A percentile compares a stretch with the other conserved stretches of the same genome.
These are phyloP conservation scores for Lasiosphaeria miniovina DNA, from an alignment of 495 filamentous ascomycete genomes.

Conservation along the genomic window DNA sequence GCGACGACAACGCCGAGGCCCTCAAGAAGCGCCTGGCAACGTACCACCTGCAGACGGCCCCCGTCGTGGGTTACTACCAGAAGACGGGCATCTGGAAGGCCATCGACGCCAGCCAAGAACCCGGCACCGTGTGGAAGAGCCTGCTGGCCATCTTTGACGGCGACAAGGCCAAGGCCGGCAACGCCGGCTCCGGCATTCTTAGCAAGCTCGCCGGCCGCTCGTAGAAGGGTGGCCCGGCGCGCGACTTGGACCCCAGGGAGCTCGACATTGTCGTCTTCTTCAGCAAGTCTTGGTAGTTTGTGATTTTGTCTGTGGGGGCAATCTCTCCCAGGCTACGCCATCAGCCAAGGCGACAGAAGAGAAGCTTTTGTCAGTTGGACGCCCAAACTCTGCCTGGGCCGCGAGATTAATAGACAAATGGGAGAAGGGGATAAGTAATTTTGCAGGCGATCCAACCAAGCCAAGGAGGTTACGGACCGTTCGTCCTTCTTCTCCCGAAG, in stretches of 20 bases:
- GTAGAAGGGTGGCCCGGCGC: conserved; percentile 18
- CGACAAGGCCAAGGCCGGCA: conserved; percentile 51
- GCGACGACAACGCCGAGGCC: conserved; percentile 96
- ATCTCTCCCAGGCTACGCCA: background rate
- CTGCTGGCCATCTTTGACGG: conserved; percentile 74
- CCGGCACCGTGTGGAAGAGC: conserved; percentile 91
- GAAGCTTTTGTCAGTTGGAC: too few species aligned
- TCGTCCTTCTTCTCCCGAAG: too few species aligned
- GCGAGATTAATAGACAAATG: background rate
- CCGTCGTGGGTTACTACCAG: conserved; percentile 94
- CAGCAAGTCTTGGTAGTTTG: background rate
- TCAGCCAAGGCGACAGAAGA: background rate
- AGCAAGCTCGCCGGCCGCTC: conserved; percentile 44
- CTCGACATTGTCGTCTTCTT: background rate
- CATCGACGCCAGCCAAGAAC: conserved; percentile 95
- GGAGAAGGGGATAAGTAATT: too few species aligned
- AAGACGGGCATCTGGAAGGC: conserved; percentile 95
- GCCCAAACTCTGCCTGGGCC: too few species aligned
- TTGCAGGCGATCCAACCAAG: too few species aligned
- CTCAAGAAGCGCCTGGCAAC: conserved; percentile 91
- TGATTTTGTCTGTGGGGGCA: background rate
- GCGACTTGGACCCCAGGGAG: background rate
- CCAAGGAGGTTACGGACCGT: too few species aligned
- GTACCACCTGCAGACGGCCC: conserved; percentile 90
- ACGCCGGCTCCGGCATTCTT: conserved; percentile 42